Base-by-base conservation (phyloP, 116 monocot species). In the Posidonia oceanica region DNA sequence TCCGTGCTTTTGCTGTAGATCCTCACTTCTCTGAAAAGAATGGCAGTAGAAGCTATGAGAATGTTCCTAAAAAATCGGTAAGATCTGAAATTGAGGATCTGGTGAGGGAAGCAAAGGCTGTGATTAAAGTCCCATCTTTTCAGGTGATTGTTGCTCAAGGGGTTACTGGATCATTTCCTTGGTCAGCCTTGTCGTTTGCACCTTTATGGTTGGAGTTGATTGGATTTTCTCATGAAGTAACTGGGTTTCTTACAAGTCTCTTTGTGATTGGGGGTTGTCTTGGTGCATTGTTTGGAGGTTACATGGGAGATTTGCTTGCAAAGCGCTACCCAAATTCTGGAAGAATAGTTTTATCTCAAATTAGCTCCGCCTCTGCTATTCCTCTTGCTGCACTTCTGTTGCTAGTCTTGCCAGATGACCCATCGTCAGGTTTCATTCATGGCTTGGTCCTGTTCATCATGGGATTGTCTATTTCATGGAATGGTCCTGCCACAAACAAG, bases 191-290 rank as follows among this genome's bases (percentile, higher is more conserved):
- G n/a, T 75, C 96, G 20, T 96, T 96, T 78, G 86, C 91, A 20
- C 85, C 96, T 0, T 83, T 96, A 89, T 96, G 91, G 96, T 67
- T 96, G 64, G 96, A 96, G 80, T 84, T 96, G 6, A 81, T 87
- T 57, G 96, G 96, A 3, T 96, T 96, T 66, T 91, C 91, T 39
- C 96, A 96, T 73, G 55, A 44, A 16, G 59, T 36, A 21, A 96
- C 96, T 4, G 96, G 83, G 36, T 59, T 83, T 14, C 81, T 96
- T 5, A 91, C 83, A 84, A 64, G 73, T 20, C 66, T 83, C 64
- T 96, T 96, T 63, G 63, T 71, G 0, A 63, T 91, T 38, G 83
- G 91, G 15, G 77, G 62, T 66, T 86, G 89, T 39, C 64, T 96
- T 71, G 96, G 96, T 54, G 96, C 71, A 3, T 71, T 96, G 6